Conservation (phyloP, 257 asterid genomes). For the Solanum rostratum region DNA sequence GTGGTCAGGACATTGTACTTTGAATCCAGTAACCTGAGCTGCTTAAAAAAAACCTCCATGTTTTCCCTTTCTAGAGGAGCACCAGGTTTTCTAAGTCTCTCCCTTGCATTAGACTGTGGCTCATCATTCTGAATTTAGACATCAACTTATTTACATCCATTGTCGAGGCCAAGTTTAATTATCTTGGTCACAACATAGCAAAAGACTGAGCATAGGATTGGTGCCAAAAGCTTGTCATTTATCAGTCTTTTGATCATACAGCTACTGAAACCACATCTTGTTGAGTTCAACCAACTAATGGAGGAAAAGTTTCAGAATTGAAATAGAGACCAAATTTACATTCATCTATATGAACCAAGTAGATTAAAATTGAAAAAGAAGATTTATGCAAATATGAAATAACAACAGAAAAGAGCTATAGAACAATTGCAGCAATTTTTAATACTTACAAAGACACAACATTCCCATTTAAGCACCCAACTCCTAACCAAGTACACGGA, state of each 20-base stretch:
- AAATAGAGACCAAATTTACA: background rate
- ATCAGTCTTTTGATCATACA: background rate
- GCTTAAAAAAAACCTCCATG: background rate
- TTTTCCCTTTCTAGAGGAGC: background rate
- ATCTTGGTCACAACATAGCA: background rate
- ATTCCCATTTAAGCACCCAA: constrained; percentile 52
- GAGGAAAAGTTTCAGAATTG: background rate
- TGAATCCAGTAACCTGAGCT: no score
- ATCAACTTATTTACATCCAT: background rate
- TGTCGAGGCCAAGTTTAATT: background rate
- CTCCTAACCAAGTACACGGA: constrained; percentile 77
- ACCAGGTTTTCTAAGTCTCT: background rate
- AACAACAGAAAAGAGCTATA: background rate
- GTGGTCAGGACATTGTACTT: no score
- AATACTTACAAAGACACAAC: constrained; percentile 68
- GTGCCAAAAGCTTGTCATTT: background rate
- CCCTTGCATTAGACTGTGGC: background rate
- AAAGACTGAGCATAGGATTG: background rate
- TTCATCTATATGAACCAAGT: background rate
- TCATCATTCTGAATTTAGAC: background rate
- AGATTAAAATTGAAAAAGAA: background rate
- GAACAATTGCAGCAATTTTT: background rate
- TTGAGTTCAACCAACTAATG: background rate
- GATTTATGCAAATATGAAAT: background rate
- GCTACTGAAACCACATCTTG: background rate